Evolutionary conservation across 2,329 filamentous ascomycete genomes (phyloP), one percentile per base, ranked within the genome.

Genomic region (Fusarium oligoseptatum): DNA sequence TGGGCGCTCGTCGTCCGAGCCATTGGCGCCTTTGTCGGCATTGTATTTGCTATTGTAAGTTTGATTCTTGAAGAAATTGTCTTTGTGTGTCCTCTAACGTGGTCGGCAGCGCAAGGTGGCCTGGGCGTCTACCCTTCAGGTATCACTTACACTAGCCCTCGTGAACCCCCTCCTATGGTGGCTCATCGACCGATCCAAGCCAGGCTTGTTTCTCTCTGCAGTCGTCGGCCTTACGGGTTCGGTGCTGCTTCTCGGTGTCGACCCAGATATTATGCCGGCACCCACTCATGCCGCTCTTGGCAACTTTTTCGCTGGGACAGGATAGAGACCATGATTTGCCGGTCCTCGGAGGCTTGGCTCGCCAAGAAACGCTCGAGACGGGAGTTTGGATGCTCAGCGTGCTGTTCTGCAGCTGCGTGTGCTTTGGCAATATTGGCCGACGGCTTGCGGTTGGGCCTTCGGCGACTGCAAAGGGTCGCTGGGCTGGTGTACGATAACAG

Each of bases 121-220:
- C 1, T 99, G 97, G 97, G 90, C 95, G 78, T 98, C 95, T 10
- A 97, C 95, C 2, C 90, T 98, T n/a, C 97, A 99, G 83, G 92
- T 97, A 22, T 97, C 95, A 1, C 84, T 97, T 29, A 97, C 95
- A 1, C 91, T 99, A 58, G 94, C 95, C 24, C 90, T 98, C 69
- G 94, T 93, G 22, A 98, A 98, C 81, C 96, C 97, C 1, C 93
- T 97, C 11, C 86, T 99, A 20, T 99, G 97, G 97, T 99, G 97
- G 84, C 88, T 98, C 27, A 93, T 99, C 80, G 97, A 99, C 84
- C 94, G 96, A 60, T 97, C 95, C 56, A 92, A 91, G 76, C 90
- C 95, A 0, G 97, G 97, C 6, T 93, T 98, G 76, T 85, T 97
- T 37, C 89, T 98, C 65, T 95, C 94, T 0, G 88, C 92, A 15